phyloP scores from a whole-genome alignment of 345 rosid species.

The Cardamine chenopodiifolia region DNA sequence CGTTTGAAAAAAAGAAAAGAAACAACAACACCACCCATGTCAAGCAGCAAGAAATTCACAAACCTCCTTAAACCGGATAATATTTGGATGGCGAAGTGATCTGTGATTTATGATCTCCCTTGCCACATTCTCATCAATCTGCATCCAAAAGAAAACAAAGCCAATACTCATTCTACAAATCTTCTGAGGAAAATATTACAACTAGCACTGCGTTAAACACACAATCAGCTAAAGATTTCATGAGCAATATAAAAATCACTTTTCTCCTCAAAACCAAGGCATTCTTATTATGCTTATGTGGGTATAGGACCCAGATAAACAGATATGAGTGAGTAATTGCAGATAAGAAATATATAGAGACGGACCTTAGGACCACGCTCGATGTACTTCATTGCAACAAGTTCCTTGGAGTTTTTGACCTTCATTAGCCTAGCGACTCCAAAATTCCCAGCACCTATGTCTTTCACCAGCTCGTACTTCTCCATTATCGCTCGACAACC shows the following conservation, averaged over 20 bases:
- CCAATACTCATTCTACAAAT: slow-evolving; percentile 6
- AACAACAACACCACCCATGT: slow-evolving; percentile 6
- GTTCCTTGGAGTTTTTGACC: slow-evolving; percentile 74
- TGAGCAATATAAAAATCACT: background rate
- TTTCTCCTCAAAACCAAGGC: background rate
- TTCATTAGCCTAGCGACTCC: slow-evolving; percentile 91
- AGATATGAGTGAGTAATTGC: background rate
- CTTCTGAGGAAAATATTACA: background rate
- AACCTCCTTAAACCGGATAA: slow-evolving; percentile 90
- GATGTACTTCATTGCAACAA: slow-evolving; percentile 91
- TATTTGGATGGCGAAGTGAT: slow-evolving; percentile 86
- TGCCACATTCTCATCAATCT: slow-evolving; percentile 90
- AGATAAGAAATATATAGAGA: background rate
- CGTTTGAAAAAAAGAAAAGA: too few relatives aligned
- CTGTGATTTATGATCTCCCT: slow-evolving; percentile 89
- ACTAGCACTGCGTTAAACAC: background rate
- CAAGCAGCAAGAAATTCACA: background rate
- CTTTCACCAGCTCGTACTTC: slow-evolving; percentile 81
- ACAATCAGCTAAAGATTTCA: background rate
- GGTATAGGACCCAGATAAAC: background rate
- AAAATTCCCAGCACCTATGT: slow-evolving; percentile 87
- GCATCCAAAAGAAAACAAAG: slow-evolving; percentile 29
- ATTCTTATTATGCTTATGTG: background rate
- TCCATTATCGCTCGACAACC: slow-evolving; percentile 54
- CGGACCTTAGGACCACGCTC: slow-evolving; percentile 82